Evolutionary conservation across 176 grass and related monocot species (phyloP).

Genomic region (Musa schizocarpa): DNA sequence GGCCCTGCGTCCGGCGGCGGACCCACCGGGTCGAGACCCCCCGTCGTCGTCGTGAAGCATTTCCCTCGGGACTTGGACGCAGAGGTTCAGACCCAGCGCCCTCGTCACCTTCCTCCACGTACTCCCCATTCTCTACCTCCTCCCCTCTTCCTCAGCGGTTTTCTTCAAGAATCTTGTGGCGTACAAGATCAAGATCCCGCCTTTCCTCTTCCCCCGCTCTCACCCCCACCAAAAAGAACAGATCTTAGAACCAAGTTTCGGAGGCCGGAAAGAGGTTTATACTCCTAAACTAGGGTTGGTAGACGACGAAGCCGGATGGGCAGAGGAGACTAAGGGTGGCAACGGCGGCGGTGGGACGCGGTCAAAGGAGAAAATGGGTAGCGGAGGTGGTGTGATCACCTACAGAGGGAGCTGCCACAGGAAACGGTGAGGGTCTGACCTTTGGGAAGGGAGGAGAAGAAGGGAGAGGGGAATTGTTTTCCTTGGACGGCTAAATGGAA

Average conservation of each 20-base stretch:
- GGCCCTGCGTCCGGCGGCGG: slow-evolving; percentile 5
- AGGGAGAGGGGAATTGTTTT: background rate
- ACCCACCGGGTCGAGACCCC: background rate
- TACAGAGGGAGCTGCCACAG: background rate
- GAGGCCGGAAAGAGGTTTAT: background rate
- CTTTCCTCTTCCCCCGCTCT: background rate
- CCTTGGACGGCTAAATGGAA: background rate
- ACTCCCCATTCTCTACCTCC: slow-evolving; percentile 35
- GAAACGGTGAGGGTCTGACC: background rate
- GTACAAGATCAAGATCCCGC: background rate
- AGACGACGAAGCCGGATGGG: background rate
- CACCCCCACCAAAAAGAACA: background rate
- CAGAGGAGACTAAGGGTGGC: background rate
- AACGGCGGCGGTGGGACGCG: background rate
- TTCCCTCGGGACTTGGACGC: slow-evolving; percentile 19
- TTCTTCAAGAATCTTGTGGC: slow-evolving; percentile 1
- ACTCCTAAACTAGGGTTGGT: background rate
- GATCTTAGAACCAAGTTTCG: background rate
- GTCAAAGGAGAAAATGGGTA: background rate
- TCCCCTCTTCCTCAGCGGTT: background rate
- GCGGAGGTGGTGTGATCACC: background rate
- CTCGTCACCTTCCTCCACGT: slow-evolving; percentile 76
- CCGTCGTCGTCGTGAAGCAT: slow-evolving; percentile 11
- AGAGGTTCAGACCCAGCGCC: slow-evolving; percentile 45
- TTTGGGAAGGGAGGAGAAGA: background rate